These are phyloP conservation scores for Argentina anserina DNA, from an alignment of 306 rosid genomes.

Conservation along the genomic window DNA sequence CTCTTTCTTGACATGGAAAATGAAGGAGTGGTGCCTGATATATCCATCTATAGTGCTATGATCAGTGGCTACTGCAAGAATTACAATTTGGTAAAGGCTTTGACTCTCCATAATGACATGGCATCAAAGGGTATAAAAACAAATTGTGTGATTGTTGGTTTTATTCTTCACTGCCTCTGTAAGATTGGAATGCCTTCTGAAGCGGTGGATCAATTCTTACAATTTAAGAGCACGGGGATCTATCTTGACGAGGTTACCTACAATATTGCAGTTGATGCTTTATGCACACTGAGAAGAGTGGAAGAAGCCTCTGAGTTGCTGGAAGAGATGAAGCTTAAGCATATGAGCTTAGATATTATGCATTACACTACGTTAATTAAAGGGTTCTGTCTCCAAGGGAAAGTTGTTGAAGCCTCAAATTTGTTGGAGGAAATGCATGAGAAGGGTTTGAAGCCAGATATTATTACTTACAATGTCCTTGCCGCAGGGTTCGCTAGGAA, in stretches of 20 bases:
- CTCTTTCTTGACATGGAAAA: slow-evolving; percentile 59
- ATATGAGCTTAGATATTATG: slow-evolving; percentile 48
- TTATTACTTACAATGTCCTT: slow-evolving; percentile 63
- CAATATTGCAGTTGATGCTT: slow-evolving; percentile 58
- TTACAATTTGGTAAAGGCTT: slow-evolving; percentile 45
- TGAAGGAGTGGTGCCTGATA: slow-evolving; percentile 59
- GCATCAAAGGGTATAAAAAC: slow-evolving; percentile 57
- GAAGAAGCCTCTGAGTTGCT: slow-evolving; percentile 56
- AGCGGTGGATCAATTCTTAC: slow-evolving; percentile 45
- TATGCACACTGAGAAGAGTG: slow-evolving; percentile 59
- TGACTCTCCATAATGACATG: slow-evolving; percentile 51
- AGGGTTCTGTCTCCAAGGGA: slow-evolving; percentile 54
- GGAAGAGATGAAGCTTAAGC: slow-evolving; percentile 55
- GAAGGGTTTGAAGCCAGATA: slow-evolving; percentile 62
- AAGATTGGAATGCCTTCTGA: slow-evolving; percentile 55
- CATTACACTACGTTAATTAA: slow-evolving; percentile 77
- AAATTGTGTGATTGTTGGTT: slow-evolving; percentile 56
- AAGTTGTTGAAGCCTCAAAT: slow-evolving; percentile 32
- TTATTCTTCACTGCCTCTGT: slow-evolving; percentile 62
- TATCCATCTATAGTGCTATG: slow-evolving; percentile 44
- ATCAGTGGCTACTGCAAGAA: slow-evolving; percentile 70
- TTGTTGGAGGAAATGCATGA: slow-evolving; percentile 52
- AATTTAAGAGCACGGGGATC: slow-evolving; percentile 43
- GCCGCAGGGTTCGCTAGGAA: slow-evolving; percentile 58
- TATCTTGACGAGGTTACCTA: slow-evolving; percentile 60